Conservation (phyloP, 257 asterid genomes). For the Solanum rostratum region DNA sequence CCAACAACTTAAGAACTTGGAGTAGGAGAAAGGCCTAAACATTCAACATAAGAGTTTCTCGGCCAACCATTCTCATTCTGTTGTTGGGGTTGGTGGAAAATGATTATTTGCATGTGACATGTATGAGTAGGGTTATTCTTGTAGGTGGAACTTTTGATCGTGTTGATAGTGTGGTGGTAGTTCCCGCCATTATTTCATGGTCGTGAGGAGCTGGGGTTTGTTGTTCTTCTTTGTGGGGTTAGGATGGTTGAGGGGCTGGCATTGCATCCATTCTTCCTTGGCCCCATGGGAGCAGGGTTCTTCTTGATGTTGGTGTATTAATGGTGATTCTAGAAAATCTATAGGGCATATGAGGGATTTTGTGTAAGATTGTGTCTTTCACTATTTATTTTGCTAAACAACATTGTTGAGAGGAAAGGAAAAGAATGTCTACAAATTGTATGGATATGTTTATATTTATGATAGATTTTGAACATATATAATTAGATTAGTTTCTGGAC, state of each 20-base stretch:
- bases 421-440: too few relatives aligned
- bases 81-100: too few relatives aligned
- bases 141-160: too few relatives aligned
- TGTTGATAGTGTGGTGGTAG: not conserved
- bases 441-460: too few relatives aligned
- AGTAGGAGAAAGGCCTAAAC: not conserved
- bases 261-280: not conserved
- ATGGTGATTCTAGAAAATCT: not conserved
- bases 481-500: too few relatives aligned
- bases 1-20: not conserved
- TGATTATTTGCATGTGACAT: not conserved
- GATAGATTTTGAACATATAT: too few relatives aligned
- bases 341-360: not conserved
- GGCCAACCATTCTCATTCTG: not conserved
- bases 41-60: not conserved
- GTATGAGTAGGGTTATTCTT: too few relatives aligned
- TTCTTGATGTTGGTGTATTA: not conserved
- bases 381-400: too few relatives aligned
- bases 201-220: accelerated
- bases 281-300: not conserved
- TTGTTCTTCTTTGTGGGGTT: not conserved
- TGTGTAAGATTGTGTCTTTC: too few relatives aligned
- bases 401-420: too few relatives aligned
- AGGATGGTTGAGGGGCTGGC: not conserved
- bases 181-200: too few relatives aligned